Evolutionary conservation across 345 rosid genomes (phyloP).

Genomic region (Bruguiera parviflora): DNA sequence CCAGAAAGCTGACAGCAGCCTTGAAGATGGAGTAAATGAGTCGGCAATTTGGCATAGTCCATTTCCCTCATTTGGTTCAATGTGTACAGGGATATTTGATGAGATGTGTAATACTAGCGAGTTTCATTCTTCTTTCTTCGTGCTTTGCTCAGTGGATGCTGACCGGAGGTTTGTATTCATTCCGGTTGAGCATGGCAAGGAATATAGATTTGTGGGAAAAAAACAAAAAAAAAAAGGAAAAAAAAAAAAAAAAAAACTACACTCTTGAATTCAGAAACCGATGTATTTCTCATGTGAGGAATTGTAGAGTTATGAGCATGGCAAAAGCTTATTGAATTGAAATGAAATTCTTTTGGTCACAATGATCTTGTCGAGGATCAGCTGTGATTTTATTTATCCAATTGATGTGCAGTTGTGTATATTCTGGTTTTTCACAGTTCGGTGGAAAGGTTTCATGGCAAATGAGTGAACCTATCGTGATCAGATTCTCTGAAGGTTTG

Average conservation of each 20-base stretch:
- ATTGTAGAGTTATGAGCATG: conserved; percentile 53
- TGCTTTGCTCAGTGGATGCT: conserved; percentile 44
- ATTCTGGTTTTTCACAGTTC: neutral
- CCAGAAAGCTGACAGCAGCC: neutral
- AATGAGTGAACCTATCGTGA: too few relatives aligned
- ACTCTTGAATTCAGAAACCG: conserved; percentile 33
- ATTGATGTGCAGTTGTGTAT: neutral
- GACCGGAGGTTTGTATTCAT: conserved; percentile 31
- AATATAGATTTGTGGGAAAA: conserved; percentile 43
- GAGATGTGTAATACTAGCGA: conserved; percentile 65
- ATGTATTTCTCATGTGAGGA: conserved; percentile 36
- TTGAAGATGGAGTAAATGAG: conserved; percentile 16
- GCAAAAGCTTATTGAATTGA: conserved; percentile 41
- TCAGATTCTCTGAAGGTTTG: too few relatives aligned
- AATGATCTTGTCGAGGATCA: neutral
- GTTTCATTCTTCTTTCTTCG: conserved; percentile 39
- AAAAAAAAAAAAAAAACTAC: conserved; percentile 20
- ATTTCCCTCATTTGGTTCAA: conserved; percentile 27
- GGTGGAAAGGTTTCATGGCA: too few relatives aligned
- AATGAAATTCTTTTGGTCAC: conserved; percentile 33
- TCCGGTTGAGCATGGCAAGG: conserved; percentile 41
- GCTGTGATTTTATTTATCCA: neutral
- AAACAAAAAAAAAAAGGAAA: conserved; percentile 5
- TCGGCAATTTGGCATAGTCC: conserved; percentile 16
- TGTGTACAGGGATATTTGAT: conserved; percentile 68